Evolutionary conservation across 805 yeast genomes (phyloP).

Genomic region (Candida krabiensis): DNA sequence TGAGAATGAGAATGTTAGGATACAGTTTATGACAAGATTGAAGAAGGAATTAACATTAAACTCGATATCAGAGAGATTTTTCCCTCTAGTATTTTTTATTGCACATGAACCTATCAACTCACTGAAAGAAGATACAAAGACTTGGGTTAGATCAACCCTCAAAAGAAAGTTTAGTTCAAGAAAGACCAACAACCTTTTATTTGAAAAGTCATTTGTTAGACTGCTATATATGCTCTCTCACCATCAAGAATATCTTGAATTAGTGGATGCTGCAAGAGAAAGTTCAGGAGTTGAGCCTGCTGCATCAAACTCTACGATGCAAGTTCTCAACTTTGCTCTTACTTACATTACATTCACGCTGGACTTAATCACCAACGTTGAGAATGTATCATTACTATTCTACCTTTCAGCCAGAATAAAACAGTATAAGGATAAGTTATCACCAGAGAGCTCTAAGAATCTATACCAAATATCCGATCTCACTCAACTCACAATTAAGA

Average conservation of each 20-base stretch:
- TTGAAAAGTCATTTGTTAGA: slow-evolving; percentile 68
- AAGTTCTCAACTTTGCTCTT: slow-evolving; percentile 53
- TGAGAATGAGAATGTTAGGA: slow-evolving; percentile 57
- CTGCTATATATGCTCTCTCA: slow-evolving; percentile 72
- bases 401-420: slow-evolving; percentile 78
- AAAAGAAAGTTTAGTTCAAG: slow-evolving; percentile 31
- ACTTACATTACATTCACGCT: slow-evolving; percentile 62
- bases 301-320: slow-evolving; percentile 20
- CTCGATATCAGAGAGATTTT: slow-evolving; percentile 59
- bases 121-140: slow-evolving; percentile 50
- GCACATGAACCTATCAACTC: slow-evolving; percentile 71
- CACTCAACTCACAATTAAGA: slow-evolving; percentile 63
- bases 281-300: slow-evolving; percentile 14
- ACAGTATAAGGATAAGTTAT: slow-evolving; percentile 61
- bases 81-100: slow-evolving; percentile 66
- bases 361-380: slow-evolving; percentile 57
- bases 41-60: slow-evolving; percentile 52
- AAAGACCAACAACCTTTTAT: slow-evolving; percentile 41
- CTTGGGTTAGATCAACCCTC: slow-evolving; percentile 71
- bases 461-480: slow-evolving; percentile 73
- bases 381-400: slow-evolving; percentile 70
- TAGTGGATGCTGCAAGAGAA: slow-evolving; percentile 28
- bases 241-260: slow-evolving; percentile 61
- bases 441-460: slow-evolving; percentile 26
- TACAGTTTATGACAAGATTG: slow-evolving; percentile 46